A percentile compares a stretch with the other conserved stretches of the same genome.
Evolutionary conservation across 2,329 filamentous ascomycete genomes (phyloP).

Genomic region (Fusarium keratoplasticum): DNA sequence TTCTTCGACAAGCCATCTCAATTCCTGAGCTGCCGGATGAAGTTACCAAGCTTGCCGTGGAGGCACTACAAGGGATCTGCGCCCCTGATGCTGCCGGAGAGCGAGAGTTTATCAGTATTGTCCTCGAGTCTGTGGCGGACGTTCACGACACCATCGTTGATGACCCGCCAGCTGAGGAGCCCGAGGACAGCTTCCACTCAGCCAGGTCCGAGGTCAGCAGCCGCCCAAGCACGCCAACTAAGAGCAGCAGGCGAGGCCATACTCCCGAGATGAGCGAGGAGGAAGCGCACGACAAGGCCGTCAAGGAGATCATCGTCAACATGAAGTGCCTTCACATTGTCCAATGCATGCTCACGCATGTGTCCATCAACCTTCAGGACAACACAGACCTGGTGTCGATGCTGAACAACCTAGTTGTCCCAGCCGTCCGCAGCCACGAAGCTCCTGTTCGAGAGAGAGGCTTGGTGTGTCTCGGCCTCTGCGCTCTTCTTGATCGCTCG

Average conservation of each 20-base stretch:
- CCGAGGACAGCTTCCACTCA: conserved; percentile 87
- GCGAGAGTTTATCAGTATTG: conserved; percentile 84
- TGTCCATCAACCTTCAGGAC: conserved; percentile 86
- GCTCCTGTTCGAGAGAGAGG: conserved; percentile 92
- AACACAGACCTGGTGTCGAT: conserved; percentile 96
- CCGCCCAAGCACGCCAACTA: conserved; percentile 68
- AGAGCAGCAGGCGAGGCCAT: conserved; percentile 56
- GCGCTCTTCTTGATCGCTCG: conserved; percentile 89
- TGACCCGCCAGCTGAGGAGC: conserved; percentile 68
- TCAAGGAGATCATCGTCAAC: conserved; percentile 94
- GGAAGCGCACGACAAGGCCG: conserved; percentile 77
- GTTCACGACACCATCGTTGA: conserved; percentile 94
- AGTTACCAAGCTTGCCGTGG: conserved; percentile 87
- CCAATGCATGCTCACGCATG: conserved; percentile 96
- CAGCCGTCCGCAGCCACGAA: conserved; percentile 92
- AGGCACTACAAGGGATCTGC: conserved; percentile 85
- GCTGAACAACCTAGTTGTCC: conserved; percentile 96
- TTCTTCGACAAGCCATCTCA: conserved; percentile 87
- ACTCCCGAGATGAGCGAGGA: conserved; percentile 67
- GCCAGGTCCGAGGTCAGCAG: conserved; percentile 86
- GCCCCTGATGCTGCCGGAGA: conserved; percentile 79
- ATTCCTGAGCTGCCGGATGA: conserved; percentile 91
- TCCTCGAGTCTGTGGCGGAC: conserved; percentile 94
- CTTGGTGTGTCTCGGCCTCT: conserved; percentile 88
- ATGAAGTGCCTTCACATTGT: conserved; percentile 98